A percentile compares a stretch with the other conserved stretches of the same genome.
Conservation (phyloP, 768 basidiomycete species). For the Naganishia kalamii region DNA sequence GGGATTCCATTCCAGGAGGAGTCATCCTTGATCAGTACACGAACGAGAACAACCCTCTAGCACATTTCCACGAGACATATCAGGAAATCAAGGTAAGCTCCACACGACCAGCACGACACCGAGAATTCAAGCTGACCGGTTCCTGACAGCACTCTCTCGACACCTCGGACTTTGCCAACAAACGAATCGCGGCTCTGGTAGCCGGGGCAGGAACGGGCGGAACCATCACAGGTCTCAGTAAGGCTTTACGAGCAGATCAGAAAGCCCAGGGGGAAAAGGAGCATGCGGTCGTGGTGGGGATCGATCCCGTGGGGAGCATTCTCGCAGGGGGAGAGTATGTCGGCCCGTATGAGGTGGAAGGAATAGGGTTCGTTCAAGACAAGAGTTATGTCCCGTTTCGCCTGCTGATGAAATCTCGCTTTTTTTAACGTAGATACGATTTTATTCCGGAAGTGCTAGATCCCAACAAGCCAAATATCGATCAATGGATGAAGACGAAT, state of each 20-base stretch:
- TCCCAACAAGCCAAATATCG: constrained; percentile 55
- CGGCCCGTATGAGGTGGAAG: constrained; percentile 71
- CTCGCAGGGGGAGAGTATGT: constrained; percentile 59
- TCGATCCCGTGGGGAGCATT: constrained; percentile 92
- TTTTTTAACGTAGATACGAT: constrained; percentile 55
- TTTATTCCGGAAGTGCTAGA: constrained; percentile 82
- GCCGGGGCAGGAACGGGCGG: constrained; percentile 92
- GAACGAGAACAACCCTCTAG: constrained; percentile 70
- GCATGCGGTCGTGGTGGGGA: constrained; percentile 57
- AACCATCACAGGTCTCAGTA: constrained; percentile 67
- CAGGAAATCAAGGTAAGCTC: constrained; percentile 70
- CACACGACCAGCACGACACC: not conserved
- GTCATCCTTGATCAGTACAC: constrained; percentile 86
- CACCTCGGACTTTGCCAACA: constrained; percentile 57
- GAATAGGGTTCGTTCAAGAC: constrained; percentile 60
- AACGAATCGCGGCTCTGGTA: constrained; percentile 60
- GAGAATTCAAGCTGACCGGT: not conserved
- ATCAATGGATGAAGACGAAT: constrained; percentile 68
- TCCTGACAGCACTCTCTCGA: constrained; percentile 53
- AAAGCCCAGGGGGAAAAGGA: constrained; percentile 52
- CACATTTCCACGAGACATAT: constrained; percentile 84
- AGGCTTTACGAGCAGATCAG: constrained; percentile 50
- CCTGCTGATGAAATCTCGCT: no score
- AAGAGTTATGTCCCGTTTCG: not conserved
- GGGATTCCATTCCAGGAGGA: constrained; percentile 69